phyloP scores from a whole-genome alignment of 306 rosid genomes.

The Castanopsis chinensis region DNA sequence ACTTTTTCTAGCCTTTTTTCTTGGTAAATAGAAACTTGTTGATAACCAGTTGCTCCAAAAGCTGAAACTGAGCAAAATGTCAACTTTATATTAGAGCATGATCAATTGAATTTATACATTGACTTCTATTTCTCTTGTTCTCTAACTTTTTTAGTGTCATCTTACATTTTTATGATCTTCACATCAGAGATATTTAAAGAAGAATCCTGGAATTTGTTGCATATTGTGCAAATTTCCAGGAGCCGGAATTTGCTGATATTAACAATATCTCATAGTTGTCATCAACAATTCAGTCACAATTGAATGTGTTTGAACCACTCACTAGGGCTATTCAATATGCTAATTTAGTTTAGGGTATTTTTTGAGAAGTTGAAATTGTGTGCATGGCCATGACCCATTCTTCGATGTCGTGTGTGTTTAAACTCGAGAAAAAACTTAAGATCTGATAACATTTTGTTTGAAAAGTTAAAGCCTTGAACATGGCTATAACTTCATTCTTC shows the following conservation, averaged over 20 bases:
- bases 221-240: neutral
- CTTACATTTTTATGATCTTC: neutral
- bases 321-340: too few species aligned
- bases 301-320: too few species aligned
- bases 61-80: neutral
- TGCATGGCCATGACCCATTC: too few species aligned
- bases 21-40: neutral
- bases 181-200: neutral
- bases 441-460: neutral
- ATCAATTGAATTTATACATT: neutral
- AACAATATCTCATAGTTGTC: neutral
- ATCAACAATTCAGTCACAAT: neutral
- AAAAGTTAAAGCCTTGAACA: neutral
- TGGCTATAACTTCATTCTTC: neutral
- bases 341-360: too few species aligned
- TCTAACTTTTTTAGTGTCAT: neutral
- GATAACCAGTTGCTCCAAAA: neutral
- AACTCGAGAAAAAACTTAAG: neutral
- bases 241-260: neutral
- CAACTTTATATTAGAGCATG: neutral
- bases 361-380: too few species aligned
- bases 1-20: too few species aligned
- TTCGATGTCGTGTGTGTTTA: too few species aligned
- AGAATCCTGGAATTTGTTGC: neutral
- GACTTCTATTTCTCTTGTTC: neutral